Conservation (phyloP, 148 eudicot genomes). For the Gaultheria prostrata region DNA sequence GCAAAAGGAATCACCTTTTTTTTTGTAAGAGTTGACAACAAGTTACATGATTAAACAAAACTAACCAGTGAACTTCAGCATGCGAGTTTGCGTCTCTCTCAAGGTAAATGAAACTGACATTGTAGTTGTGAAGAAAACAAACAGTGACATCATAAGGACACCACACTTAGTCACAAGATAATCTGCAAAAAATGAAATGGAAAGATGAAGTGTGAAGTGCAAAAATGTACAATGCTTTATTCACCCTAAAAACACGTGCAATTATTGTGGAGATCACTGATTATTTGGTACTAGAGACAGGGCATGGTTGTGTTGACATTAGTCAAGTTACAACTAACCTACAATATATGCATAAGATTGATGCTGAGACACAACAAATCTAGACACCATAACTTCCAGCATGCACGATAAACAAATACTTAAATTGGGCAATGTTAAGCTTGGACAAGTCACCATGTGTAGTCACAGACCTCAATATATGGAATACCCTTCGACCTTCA, state of each 20-base stretch:
- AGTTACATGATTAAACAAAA: constrained; percentile 11
- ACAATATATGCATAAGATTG: background rate
- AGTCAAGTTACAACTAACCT: background rate
- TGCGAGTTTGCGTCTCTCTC: constrained; percentile 98
- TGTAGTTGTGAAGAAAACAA: constrained; percentile 99
- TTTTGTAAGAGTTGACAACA: background rate
- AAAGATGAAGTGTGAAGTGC: background rate
- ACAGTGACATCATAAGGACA: constrained; percentile 98
- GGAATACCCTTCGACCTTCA: background rate
- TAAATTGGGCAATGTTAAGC: background rate
- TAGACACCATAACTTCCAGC: background rate
- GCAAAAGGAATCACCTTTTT: background rate
- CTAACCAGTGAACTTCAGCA: constrained; percentile 97
- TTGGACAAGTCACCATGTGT: background rate
- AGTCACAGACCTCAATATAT: background rate
- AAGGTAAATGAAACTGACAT: constrained; percentile 98
- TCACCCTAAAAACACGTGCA: background rate
- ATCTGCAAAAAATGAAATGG: constrained; percentile 46
- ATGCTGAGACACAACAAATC: background rate
- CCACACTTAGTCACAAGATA: constrained; percentile 97
- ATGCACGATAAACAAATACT: background rate
- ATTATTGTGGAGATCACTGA: background rate
- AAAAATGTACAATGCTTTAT: background rate
- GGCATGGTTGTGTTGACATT: background rate
- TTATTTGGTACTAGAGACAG: background rate